Percentiles rank a stretch among this genome's conserved stretches.
Evolutionary conservation across 345 rosid genomes (phyloP).

Genomic region (Isatis tinctoria): DNA sequence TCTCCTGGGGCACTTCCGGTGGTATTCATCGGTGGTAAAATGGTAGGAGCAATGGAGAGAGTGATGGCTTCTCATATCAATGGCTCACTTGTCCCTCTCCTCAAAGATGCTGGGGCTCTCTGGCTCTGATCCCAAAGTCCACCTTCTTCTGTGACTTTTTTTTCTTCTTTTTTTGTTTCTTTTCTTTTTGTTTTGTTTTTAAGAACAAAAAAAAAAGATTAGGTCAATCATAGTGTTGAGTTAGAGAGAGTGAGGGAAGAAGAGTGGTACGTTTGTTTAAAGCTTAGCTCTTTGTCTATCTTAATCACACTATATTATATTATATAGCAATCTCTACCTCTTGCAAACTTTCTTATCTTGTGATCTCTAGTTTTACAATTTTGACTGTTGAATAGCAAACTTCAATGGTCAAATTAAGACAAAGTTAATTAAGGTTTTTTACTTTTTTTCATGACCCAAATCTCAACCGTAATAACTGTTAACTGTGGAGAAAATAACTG

Average conservation of each 20-base stretch:
- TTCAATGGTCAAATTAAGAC: background rate
- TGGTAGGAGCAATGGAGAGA: constrained; percentile 79
- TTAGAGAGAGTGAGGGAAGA: constrained; percentile 21
- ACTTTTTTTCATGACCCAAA: background rate
- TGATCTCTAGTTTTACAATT: background rate
- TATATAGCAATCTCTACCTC: background rate
- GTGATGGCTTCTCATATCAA: constrained; percentile 94
- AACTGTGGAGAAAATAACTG: background rate
- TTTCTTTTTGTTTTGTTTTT: background rate
- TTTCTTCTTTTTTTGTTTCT: background rate
- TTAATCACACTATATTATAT: constrained; percentile 9
- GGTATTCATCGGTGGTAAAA: constrained; percentile 81
- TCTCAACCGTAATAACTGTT: constrained; percentile 31
- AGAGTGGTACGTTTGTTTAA: constrained; percentile 31
- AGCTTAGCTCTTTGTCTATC: constrained; percentile 31
- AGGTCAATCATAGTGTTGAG: constrained; percentile 15
- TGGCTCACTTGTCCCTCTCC: constrained; percentile 81
- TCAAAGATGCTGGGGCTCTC: constrained; percentile 94
- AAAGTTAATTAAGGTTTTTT: background rate
- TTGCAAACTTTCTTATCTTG: background rate
- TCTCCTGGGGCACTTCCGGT: constrained; percentile 44
- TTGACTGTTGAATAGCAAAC: background rate
- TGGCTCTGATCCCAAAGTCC: constrained; percentile 56
- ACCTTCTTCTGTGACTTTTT: background rate
- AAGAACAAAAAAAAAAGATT: background rate